Evolutionary conservation across 345 rosid species (phyloP), one percentile per base, ranked within the genome.

Genomic region (Moringa oleifera): DNA sequence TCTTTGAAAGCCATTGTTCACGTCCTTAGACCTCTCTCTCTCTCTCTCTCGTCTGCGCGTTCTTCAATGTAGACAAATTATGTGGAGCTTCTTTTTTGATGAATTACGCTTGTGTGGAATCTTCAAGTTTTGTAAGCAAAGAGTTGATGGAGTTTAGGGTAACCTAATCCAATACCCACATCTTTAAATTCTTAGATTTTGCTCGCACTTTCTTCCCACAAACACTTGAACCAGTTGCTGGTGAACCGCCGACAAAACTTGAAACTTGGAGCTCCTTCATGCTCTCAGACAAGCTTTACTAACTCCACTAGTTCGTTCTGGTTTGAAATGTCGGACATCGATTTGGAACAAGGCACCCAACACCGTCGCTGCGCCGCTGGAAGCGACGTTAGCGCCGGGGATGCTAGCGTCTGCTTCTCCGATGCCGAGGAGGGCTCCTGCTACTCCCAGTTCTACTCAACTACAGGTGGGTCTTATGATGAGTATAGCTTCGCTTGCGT

Each of bases 371-470:
- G 77, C 15, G 47, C 46, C 20, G 64, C 62, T 16, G 73, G 80
- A 50, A 75, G 75, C 53, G 83, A 74, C 19, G 68, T 54, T 20
- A 70, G 82, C 51, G 59, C 49, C 54, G 68, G 66, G 13, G 78
- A 80, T 20, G 78, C 53, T 20, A 84, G 83, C 52, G 68, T 79
- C 0, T 88, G 76, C 67, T 90, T 88, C 74, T 87, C 99, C 13
- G 97, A 94, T 71, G 87, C 81, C 21, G 99, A 89, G 10, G 96
- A 88, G 50, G 86, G 79, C 54, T 87, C 96, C 18, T 81, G 89
- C 36, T 77, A 81, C 78, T 89, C 99, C 17, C 93, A 85, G 72
- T 95, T 88, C 72, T 89, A 85, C 53, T 91, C 96, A 17, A 88
- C 93, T 11, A 75, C 82, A 0, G 90, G 83, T 22, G 95, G 95